Evolutionary conservation across 1,284 basidiomycete species (phyloP).

Genomic region (Apiotrichum sp.): DNA sequence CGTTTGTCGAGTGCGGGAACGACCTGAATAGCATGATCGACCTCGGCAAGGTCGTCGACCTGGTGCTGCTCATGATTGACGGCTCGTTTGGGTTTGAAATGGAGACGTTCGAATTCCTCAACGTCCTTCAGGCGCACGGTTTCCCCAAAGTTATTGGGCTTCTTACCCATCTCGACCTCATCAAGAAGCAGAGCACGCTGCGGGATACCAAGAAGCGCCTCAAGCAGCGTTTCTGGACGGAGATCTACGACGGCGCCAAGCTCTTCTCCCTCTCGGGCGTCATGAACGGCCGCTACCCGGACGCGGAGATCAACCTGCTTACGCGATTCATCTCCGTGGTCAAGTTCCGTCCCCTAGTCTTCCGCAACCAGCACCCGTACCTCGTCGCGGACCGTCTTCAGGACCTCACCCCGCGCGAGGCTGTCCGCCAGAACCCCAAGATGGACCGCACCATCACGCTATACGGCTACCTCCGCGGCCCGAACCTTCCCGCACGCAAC

Average conservation of each 20-base stretch:
- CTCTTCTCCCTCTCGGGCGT: constrained; percentile 98
- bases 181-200: constrained; percentile 84
- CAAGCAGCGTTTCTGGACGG: constrained; percentile 99
- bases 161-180: constrained; percentile 92
- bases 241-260: constrained; percentile 98
- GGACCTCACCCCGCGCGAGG: constrained; percentile 86
- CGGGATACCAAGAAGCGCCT: constrained; percentile 89
- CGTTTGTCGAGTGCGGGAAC: constrained; percentile 96
- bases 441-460: constrained; percentile 77
- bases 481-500: constrained; percentile 72
- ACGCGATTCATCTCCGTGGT: constrained; percentile 94
- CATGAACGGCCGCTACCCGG: constrained; percentile 95
- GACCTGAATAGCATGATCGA: constrained; percentile 98
- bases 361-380: constrained; percentile 91
- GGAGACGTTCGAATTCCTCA: constrained; percentile 99
- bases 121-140: constrained; percentile 92
- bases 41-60: constrained; percentile 90
- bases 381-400: constrained; percentile 93
- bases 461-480: constrained; percentile 91
- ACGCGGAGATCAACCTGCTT: constrained; percentile 92
- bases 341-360: constrained; percentile 96
- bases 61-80: constrained; percentile 95
- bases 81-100: constrained; percentile 98
- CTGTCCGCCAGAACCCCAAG: constrained; percentile 74
- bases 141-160: constrained; percentile 98